A percentile compares a stretch with the other conserved stretches of the same genome.
phyloP scores from a whole-genome alignment of 140 eudicot species.

The Flaveria floridana region DNA sequence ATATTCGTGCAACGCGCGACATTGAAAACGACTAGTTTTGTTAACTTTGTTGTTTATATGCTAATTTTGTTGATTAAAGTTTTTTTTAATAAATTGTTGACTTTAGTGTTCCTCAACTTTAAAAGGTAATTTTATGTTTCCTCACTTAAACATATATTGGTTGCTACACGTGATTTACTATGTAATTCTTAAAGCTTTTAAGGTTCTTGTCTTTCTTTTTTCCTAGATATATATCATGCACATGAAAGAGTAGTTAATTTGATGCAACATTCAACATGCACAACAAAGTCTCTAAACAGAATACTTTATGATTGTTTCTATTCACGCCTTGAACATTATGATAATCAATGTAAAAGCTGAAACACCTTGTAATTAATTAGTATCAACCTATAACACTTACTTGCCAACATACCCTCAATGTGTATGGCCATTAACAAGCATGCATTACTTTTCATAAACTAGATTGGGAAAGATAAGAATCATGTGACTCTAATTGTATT shows the following conservation, averaged over 20 bases:
- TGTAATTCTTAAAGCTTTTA: too few species aligned
- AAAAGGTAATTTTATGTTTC: too few species aligned
- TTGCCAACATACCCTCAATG: slow-evolving; percentile 11
- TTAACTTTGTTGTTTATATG: too few species aligned
- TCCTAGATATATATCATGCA: not conserved
- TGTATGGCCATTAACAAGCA: slow-evolving; percentile 24
- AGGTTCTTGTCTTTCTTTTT: too few species aligned
- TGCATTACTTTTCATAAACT: slow-evolving; percentile 30
- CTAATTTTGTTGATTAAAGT: too few species aligned
- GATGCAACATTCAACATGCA: slow-evolving; percentile 15
- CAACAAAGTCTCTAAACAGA: slow-evolving; percentile 19
- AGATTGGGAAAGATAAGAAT: slow-evolving; percentile 19
- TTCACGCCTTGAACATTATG: slow-evolving; percentile 22
- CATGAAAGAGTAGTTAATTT: not conserved
- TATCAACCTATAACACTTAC: slow-evolving; percentile 19
- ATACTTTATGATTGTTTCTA: slow-evolving; percentile 9
- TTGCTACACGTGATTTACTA: too few species aligned
- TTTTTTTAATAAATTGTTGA: too few species aligned
- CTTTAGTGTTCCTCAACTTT: too few species aligned
- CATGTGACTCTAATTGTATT: slow-evolving; percentile 36
- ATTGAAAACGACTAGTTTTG: too few species aligned
- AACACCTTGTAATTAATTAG: not conserved
- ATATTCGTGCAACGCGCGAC: too few species aligned
- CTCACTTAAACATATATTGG: too few species aligned
- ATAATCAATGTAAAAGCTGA: slow-evolving; percentile 6